Evolutionary conservation across 176 grass and related monocot species (phyloP), one percentile per base, ranked within the genome.

Genomic region (Urochloa ruziziensis): DNA sequence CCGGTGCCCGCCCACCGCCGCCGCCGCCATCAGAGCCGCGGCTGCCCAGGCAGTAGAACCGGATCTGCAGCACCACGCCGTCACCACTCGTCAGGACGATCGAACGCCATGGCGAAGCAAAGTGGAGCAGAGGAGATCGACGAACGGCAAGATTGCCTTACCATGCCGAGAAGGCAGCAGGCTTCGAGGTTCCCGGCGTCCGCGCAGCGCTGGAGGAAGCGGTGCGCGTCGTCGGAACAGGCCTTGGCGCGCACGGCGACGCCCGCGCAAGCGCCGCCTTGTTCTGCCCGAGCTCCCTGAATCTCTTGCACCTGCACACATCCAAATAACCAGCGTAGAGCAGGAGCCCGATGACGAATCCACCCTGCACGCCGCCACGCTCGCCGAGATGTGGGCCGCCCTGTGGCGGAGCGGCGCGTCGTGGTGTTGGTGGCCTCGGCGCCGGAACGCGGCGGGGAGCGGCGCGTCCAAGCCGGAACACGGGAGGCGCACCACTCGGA

Each of bases 1-100:
- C 6, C 75, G 58, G 58, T 97, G 89, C 5, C 89, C 90, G 2
- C 91, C 86, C 25, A 93, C 73, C 34, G 94, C 94, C 71, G 94
- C 91, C 62, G 69, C 83, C 62, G 84, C 91, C 84, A 97, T 86
- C 34, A 97, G 73, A 62, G 89, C 46, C 28, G 84, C 92, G 12
- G 91, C 94, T 0, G 84, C 83, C 84, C 6, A 94, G 65, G 70
- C 89, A 93, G 75, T 97, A 93, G 86, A 94, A 97, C 51, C 90
- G 91, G 32, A 97, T 95, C 93, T 95, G 70, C 69, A 67, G 2
- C 17, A 10, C 2, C 8, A 2, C 6, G 18, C 19, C 19, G 5
- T 2, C 21, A 3, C 25, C 46, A 3, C 0, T 35, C 56, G 24
- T 80, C 68, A 67, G 57, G 40, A 29, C 13, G 3, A 16, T 32